Evolutionary conservation across 192 early-diverging fungal genomes (phyloP).

Genomic region (Phycomyces nitens): DNA sequence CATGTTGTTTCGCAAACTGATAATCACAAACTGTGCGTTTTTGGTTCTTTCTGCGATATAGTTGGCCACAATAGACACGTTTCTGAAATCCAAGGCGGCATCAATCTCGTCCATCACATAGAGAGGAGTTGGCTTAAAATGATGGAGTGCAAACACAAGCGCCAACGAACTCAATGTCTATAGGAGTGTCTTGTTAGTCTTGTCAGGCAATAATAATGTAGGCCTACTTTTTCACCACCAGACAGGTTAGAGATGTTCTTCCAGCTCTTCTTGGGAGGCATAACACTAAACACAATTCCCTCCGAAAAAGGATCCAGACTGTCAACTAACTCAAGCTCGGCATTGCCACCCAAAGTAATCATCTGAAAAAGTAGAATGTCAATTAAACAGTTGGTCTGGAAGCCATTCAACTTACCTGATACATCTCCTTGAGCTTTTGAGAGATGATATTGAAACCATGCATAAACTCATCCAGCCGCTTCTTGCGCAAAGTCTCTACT

Average conservation of each 20-base stretch:
- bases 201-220: background rate
- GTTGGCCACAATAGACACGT: conserved; percentile 98
- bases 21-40: conserved; percentile 98
- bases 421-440: conserved; percentile 97
- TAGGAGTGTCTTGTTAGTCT: background rate
- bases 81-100: conserved; percentile 97
- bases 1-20: conserved; percentile 98
- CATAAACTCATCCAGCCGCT: conserved; percentile 92
- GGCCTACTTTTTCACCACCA: conserved; percentile 94
- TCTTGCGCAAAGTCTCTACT: conserved; percentile 74
- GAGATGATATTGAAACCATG: conserved; percentile 91
- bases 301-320: conserved; percentile 98
- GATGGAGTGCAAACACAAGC: conserved; percentile 97
- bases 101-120: conserved; percentile 99
- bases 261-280: conserved; percentile 99
- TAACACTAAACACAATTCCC: conserved; percentile 96
- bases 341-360: conserved; percentile 97
- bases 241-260: conserved; percentile 98
- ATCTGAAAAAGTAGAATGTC: conserved; percentile 50
- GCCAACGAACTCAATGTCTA: conserved; percentile 96
- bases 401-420: no score
- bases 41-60: conserved; percentile 97
- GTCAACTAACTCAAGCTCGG: conserved; percentile 96
- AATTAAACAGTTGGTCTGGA: background rate
- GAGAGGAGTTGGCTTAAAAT: conserved; percentile 98